These are phyloP conservation scores for Sordaria brevicollis DNA, from an alignment of 495 filamentous ascomycete genomes.

Conservation along the genomic window DNA sequence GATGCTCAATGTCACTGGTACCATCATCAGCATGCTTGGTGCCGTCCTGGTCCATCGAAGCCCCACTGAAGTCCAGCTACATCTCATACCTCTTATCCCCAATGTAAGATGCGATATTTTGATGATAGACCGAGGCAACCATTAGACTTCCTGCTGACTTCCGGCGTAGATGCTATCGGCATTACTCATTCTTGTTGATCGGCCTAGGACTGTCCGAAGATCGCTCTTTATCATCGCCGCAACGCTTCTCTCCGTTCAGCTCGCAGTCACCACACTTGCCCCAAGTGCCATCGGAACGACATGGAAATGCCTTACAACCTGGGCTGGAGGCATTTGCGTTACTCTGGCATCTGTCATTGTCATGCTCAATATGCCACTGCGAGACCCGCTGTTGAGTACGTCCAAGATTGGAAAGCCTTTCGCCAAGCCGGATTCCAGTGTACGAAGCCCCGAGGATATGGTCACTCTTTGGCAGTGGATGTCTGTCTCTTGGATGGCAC, in stretches of 20 bases:
- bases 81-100: constrained; percentile 12
- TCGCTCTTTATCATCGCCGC: constrained; percentile 16
- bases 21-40: constrained; percentile 1
- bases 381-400: constrained; percentile 46
- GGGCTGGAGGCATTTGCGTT: constrained; percentile 4
- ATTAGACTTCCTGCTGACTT: not conserved
- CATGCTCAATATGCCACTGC: constrained; percentile 63
- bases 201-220: constrained; percentile 12
- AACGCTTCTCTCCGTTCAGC: constrained; percentile 6
- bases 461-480: constrained; percentile 72
- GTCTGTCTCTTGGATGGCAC: constrained; percentile 72
- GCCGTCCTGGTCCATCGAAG: constrained; percentile 5
- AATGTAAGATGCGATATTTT: constrained; percentile 9
- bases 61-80: constrained; percentile 1
- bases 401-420: constrained; percentile 52
- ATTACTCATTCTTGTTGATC: constrained; percentile 16
- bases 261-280: constrained; percentile 6
- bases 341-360: constrained; percentile 29
- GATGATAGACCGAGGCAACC: not conserved
- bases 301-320: constrained; percentile 1
- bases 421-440: constrained; percentile 42
- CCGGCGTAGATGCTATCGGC: constrained; percentile 9
- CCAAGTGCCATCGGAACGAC: not conserved
- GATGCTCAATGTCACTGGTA: constrained; percentile 2
- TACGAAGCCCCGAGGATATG: constrained; percentile 75